Conservation (phyloP, 306 rosid genomes). For the Albizia julibrissin region DNA sequence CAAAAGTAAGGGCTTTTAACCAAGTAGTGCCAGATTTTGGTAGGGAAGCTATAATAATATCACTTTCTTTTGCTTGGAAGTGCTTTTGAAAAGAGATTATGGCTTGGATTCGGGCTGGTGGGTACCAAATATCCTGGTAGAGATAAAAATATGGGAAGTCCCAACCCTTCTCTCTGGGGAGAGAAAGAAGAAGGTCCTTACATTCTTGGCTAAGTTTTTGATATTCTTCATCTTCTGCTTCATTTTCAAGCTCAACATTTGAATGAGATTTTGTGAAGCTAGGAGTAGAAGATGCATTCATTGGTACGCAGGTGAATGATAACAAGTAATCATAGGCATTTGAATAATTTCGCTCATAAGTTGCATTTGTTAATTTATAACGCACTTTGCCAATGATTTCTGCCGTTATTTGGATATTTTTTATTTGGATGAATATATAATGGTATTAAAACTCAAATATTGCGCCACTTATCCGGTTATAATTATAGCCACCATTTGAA, state of each 20-base stretch:
- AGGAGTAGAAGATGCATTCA: neutral
- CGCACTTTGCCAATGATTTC: too few species aligned
- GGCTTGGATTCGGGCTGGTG: conserved; percentile 35
- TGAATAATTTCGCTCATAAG: too few species aligned
- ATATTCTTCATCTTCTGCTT: neutral
- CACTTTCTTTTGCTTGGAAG: neutral
- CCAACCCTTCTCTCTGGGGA: neutral
- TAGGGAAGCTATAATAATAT: neutral
- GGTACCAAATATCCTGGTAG: conserved; percentile 51
- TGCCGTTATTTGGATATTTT: too few species aligned
- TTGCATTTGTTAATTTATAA: too few species aligned
- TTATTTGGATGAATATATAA: neutral
- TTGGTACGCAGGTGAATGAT: neutral
- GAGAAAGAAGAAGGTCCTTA: neutral
- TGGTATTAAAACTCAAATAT: too few species aligned
- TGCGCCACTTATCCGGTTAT: too few species aligned
- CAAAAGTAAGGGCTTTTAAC: conserved; percentile 49
- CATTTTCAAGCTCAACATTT: neutral
- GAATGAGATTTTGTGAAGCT: neutral
- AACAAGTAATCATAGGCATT: too few species aligned
- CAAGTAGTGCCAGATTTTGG: conserved; percentile 61
- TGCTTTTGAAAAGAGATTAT: conserved; percentile 38
- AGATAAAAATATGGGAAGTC: conserved; percentile 19
- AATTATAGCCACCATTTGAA: too few species aligned
- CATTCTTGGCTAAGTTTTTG: conserved; percentile 8